phyloP scores from a whole-genome alignment of 2,329 filamentous ascomycete species.

The Diplodia mutila region DNA sequence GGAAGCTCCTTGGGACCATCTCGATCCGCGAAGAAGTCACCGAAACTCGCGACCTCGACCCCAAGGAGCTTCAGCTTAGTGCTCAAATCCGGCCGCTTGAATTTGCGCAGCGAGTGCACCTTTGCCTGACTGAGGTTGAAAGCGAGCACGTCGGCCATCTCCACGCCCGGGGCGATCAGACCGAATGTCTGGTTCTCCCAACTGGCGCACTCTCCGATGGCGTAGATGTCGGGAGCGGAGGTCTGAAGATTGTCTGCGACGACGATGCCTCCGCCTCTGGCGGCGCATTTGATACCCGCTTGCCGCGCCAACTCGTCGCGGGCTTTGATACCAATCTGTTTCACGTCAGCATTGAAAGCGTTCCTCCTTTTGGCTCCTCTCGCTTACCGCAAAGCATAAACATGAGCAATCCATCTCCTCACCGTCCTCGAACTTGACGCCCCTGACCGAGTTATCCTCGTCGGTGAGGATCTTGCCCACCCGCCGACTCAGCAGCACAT shows the following conservation, averaged over 20 bases:
- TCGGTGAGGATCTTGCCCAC: slow-evolving; percentile 74
- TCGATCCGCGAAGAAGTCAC: slow-evolving; percentile 88
- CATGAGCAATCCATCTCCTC: slow-evolving; percentile 76
- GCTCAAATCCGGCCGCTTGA: slow-evolving; percentile 84
- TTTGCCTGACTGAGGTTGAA: slow-evolving; percentile 89
- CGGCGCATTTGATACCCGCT: slow-evolving; percentile 72
- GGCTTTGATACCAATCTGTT: slow-evolving; percentile 78
- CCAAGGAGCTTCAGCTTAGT: slow-evolving; percentile 89
- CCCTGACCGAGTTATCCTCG: slow-evolving; percentile 68
- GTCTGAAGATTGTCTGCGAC: slow-evolving; percentile 70
- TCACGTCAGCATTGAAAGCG: not conserved
- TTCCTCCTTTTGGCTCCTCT: slow-evolving; percentile 22
- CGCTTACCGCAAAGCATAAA: slow-evolving; percentile 75
- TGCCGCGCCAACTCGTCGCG: slow-evolving; percentile 74
- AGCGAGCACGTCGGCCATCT: slow-evolving; percentile 89
- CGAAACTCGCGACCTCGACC: slow-evolving; percentile 90
- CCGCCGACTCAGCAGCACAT: slow-evolving; percentile 76
- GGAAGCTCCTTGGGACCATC: slow-evolving; percentile 81
- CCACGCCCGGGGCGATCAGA: slow-evolving; percentile 84
- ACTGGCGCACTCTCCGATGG: slow-evolving; percentile 88
- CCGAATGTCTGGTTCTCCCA: slow-evolving; percentile 88
- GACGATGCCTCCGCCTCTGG: slow-evolving; percentile 75
- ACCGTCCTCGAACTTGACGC: slow-evolving; percentile 80
- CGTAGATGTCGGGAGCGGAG: slow-evolving; percentile 74
- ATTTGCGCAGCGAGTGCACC: slow-evolving; percentile 68